Evolutionary conservation across 164 flowering plant species (phyloP).

Genomic region (Umbellularia californica): DNA sequence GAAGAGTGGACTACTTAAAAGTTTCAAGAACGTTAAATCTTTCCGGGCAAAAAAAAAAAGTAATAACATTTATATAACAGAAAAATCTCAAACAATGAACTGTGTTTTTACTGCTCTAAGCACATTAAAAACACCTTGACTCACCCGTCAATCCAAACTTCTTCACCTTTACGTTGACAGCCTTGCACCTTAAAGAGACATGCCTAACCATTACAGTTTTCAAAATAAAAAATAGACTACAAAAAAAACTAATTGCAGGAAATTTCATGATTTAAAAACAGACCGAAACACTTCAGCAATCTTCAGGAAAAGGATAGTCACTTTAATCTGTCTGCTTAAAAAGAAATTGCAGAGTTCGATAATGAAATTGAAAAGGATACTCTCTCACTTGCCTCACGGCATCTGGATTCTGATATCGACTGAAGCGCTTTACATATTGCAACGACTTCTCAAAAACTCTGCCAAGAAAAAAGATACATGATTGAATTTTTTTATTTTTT

Average conservation of each 20-base stretch:
- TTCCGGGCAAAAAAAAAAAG: too few relatives aligned
- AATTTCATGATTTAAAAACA: neutral
- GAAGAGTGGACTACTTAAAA: too few relatives aligned
- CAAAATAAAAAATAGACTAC: neutral
- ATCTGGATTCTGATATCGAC: conserved; percentile 96
- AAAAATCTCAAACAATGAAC: neutral
- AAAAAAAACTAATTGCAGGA: neutral
- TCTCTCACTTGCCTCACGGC: conserved; percentile 97
- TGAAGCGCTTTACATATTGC: conserved; percentile 98
- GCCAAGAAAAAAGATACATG: conserved; percentile 8
- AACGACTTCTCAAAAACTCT: conserved; percentile 96
- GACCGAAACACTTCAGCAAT: neutral
- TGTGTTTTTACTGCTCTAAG: neutral
- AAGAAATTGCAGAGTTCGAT: neutral
- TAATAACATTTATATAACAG: too few relatives aligned
- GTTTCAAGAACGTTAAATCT: too few relatives aligned
- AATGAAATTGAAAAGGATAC: conserved; percentile 53
- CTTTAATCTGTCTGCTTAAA: neutral
- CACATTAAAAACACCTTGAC: neutral
- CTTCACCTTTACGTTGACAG: neutral
- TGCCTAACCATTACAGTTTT: neutral
- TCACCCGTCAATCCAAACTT: neutral
- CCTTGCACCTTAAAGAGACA: neutral
- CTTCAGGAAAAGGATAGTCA: neutral
- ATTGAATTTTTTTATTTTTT: neutral